A percentile compares a stretch with the other conserved stretches of the same genome.
Conservation (phyloP, 176 grass and related monocot genomes). For the Musa schizocarpa region DNA sequence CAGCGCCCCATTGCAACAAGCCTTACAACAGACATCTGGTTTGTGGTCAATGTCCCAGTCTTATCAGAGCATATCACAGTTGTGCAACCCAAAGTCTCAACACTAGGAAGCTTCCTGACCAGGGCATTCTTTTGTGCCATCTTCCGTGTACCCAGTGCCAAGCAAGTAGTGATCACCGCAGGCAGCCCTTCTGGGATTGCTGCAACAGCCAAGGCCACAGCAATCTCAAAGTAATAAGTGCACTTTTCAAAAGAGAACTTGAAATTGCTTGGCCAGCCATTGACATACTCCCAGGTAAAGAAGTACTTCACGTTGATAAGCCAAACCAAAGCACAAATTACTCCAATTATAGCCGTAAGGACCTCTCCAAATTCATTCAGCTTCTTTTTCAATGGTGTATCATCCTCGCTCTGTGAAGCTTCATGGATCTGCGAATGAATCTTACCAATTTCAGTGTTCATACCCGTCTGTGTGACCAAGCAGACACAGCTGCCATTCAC, state of each 20-base stretch:
- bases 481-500: conserved; percentile 88
- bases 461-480: conserved; percentile 68
- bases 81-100: conserved; percentile 23
- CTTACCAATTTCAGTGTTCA: conserved; percentile 41
- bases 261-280: conserved; percentile 19
- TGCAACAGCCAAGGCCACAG: conserved; percentile 21
- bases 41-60: conserved; percentile 22
- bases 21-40: conserved; percentile 20
- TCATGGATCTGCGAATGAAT: conserved; percentile 22
- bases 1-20: conserved; percentile 10
- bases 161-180: conserved; percentile 20
- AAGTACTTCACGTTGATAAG: conserved; percentile 23
- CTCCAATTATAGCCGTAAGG: conserved; percentile 21
- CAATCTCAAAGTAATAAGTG: conserved; percentile 25
- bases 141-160: conserved; percentile 20
- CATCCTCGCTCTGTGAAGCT: conserved; percentile 19
- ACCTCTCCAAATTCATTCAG: conserved; percentile 23
- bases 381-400: conserved; percentile 22
- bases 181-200: conserved; percentile 21
- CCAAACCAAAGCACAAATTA: conserved; percentile 16
- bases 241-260: conserved; percentile 20
- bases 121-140: conserved; percentile 24
- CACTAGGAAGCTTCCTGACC: conserved; percentile 20
- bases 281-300: conserved; percentile 13
- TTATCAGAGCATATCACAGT: conserved; percentile 25